A percentile compares a stretch with the other conserved stretches of the same genome.
Conservation (phyloP, 1,139 yeast species). For the Arxiozyma slooffiae region DNA sequence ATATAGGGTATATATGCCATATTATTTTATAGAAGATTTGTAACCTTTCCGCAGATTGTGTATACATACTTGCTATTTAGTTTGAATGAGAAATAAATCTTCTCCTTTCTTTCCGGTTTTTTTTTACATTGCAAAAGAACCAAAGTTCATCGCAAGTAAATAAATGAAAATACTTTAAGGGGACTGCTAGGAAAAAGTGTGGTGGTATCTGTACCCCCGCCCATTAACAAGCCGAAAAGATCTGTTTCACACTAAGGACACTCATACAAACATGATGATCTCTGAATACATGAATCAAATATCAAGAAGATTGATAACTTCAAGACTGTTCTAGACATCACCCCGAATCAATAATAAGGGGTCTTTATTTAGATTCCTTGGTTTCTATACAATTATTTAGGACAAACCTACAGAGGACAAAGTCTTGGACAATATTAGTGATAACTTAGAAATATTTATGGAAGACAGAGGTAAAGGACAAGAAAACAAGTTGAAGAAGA, state of each 20-base stretch:
- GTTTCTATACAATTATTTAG: not conserved
- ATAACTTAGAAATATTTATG: not conserved
- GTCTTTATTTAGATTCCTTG: constrained; percentile 1
- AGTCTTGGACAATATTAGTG: not conserved
- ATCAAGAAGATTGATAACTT: not conserved
- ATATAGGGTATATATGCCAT: too few relatives aligned
- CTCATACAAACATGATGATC: not conserved
- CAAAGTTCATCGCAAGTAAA: too few relatives aligned
- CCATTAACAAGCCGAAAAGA: too few relatives aligned
- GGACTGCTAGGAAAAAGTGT: too few relatives aligned
- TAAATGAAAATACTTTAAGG: too few relatives aligned
- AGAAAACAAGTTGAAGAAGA: not conserved
- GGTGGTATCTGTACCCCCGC: too few relatives aligned
- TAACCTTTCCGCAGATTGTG: not conserved
- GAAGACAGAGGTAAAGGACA: not conserved
- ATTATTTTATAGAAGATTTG: not conserved
- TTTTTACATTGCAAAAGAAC: not conserved
- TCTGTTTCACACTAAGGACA: not conserved
- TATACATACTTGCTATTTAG: constrained; percentile 1
- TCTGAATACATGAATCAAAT: not conserved
- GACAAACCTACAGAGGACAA: not conserved
- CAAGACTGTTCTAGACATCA: not conserved
- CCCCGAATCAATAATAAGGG: not conserved
- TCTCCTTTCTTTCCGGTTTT: too few relatives aligned
- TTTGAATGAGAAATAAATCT: too few relatives aligned